A percentile compares a stretch with the other conserved stretches of the same genome.
phyloP scores from a whole-genome alignment of 306 rosid species.

The Vigna angularis region DNA sequence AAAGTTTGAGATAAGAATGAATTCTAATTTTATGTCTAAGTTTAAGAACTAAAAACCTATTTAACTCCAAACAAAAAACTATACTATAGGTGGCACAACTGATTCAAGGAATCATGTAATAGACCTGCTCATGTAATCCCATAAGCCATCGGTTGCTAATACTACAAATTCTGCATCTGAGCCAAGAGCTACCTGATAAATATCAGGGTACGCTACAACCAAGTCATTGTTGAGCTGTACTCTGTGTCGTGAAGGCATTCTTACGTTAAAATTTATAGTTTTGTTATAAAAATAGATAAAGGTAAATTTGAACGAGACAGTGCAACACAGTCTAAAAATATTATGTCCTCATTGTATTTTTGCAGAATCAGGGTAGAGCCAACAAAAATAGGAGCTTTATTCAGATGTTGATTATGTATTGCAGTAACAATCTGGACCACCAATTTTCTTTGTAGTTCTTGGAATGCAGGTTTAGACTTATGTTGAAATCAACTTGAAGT shows the following conservation, averaged over 20 bases:
- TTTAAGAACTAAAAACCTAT: no score
- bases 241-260: slow-evolving; percentile 53
- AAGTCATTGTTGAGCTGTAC: slow-evolving; percentile 80
- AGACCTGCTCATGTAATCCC: slow-evolving; percentile 96
- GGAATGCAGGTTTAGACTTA: no score
- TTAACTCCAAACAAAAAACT: background rate
- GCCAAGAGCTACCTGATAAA: slow-evolving; percentile 78
- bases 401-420: slow-evolving; percentile 10
- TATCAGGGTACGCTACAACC: slow-evolving; percentile 84
- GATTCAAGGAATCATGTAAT: slow-evolving; percentile 36
- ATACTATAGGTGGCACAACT: slow-evolving; percentile 10
- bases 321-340: background rate
- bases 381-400: background rate
- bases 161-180: slow-evolving; percentile 81
- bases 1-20: rapidly evolving
- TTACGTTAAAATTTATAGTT: slow-evolving; percentile 16
- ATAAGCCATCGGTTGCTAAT: slow-evolving; percentile 96
- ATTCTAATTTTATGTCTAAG: no score
- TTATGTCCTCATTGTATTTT: background rate
- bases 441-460: background rate
- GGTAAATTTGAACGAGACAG: slow-evolving; percentile 22
- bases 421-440: slow-evolving; percentile 1
- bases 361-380: background rate
- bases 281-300: background rate
- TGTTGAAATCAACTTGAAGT: no score